Evolutionary conservation across 176 grass and related monocot genomes (phyloP).

Genomic region (Phoenix roebelenii): DNA sequence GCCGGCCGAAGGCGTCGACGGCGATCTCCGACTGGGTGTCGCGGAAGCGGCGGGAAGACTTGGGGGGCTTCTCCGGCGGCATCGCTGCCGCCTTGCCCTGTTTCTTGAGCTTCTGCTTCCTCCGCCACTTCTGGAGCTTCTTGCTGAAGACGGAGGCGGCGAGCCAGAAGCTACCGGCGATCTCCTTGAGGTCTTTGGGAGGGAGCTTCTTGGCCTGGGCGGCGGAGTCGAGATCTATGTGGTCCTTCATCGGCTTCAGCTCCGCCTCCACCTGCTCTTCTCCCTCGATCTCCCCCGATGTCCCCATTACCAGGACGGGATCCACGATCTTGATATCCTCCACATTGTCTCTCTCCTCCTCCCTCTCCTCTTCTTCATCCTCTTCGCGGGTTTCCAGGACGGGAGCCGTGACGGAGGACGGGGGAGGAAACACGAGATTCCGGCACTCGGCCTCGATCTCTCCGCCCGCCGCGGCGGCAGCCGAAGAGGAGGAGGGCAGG

Average conservation of each 20-base stretch:
- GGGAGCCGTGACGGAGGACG: slow-evolving; percentile 13
- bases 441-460: slow-evolving; percentile 16
- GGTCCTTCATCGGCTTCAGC: slow-evolving; percentile 60
- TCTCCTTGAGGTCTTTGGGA: slow-evolving; percentile 84
- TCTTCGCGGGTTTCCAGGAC: not conserved
- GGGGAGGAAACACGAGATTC: slow-evolving; percentile 31
- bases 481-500: slow-evolving; percentile 36
- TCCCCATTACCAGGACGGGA: slow-evolving; percentile 34
- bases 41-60: slow-evolving; percentile 33
- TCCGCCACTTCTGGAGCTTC: slow-evolving; percentile 94
- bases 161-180: slow-evolving; percentile 88
- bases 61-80: slow-evolving; percentile 37
- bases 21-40: slow-evolving; percentile 57
- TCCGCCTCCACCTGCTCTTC: slow-evolving; percentile 13
- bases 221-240: slow-evolving; percentile 63
- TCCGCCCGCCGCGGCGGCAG: slow-evolving; percentile 28
- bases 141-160: slow-evolving; percentile 96
- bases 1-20: slow-evolving; percentile 37
- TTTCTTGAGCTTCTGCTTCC: slow-evolving; percentile 96
- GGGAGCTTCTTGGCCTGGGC: slow-evolving; percentile 40
- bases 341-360: slow-evolving; percentile 39
- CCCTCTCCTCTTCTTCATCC: slow-evolving; percentile 21
- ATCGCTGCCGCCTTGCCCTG: slow-evolving; percentile 47
- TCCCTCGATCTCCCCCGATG: slow-evolving; percentile 57
- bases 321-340: slow-evolving; percentile 70